Conservation (phyloP, 2,329 filamentous ascomycete species). For the Scedosporium minutisporum region DNA sequence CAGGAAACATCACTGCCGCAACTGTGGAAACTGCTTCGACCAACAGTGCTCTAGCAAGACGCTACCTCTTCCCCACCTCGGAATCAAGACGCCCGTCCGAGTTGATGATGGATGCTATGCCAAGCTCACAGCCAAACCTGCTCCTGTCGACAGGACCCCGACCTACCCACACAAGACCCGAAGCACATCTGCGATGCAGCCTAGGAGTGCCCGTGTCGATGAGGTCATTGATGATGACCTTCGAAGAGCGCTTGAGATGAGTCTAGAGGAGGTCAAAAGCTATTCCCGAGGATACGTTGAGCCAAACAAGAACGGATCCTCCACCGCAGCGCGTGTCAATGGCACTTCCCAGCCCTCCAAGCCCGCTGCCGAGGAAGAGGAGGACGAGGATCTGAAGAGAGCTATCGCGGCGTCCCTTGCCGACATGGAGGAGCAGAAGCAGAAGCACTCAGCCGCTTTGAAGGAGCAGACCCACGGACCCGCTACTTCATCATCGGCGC, state of each 20-base stretch:
- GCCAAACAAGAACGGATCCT: constrained; percentile 32
- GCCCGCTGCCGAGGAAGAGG: constrained; percentile 54
- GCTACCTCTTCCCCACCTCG: constrained; percentile 80
- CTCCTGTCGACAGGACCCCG: constrained; percentile 39
- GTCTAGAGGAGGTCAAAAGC: constrained; percentile 80
- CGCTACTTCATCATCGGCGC: constrained; percentile 30
- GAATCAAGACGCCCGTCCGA: constrained; percentile 81
- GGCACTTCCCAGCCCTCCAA: constrained; percentile 3
- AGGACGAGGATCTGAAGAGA: constrained; percentile 86
- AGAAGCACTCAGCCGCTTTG: constrained; percentile 72
- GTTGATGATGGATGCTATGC: constrained; percentile 94
- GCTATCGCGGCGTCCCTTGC: constrained; percentile 90
- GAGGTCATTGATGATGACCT: constrained; percentile 91
- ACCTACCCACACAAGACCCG: constrained; percentile 53
- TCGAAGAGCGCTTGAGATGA: constrained; percentile 92
- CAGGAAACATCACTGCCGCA: constrained; percentile 94
- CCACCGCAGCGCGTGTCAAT: constrained; percentile 25
- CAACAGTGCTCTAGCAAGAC: constrained; percentile 87
- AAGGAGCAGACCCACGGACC: constrained; percentile 63
- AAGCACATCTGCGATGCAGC: constrained; percentile 67
- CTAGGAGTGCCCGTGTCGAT: constrained; percentile 77
- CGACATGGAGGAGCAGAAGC: constrained; percentile 98
- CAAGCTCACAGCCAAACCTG: constrained; percentile 62
- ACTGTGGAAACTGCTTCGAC: constrained; percentile 96
- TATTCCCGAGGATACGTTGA: constrained; percentile 66